Conservation (phyloP, 192 early-diverging fungal genomes). For the Backusella luteola region DNA sequence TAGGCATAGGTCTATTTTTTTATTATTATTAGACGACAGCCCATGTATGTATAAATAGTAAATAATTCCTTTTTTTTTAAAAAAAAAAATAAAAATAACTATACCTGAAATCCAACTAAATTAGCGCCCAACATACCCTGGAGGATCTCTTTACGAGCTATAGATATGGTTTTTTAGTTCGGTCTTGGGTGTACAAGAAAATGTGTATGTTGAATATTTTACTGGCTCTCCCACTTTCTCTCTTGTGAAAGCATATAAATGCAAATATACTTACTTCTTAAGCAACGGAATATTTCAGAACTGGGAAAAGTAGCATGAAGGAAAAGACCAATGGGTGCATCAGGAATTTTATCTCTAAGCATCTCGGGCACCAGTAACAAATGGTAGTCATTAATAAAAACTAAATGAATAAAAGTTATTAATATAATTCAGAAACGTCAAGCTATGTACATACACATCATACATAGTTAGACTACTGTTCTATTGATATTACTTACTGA, state of each 20-base stretch:
- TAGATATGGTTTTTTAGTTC: not conserved
- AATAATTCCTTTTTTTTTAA: not conserved
- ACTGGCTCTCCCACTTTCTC: too few relatives aligned
- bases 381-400: constrained; percentile 99
- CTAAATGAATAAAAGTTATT: constrained; percentile 36
- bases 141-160: constrained; percentile 78
- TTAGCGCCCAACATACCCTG: constrained; percentile 88
- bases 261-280: constrained; percentile 56
- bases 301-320: constrained; percentile 96
- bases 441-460: not conserved
- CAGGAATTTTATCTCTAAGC: constrained; percentile 78
- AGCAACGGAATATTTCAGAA: constrained; percentile 93
- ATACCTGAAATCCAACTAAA: constrained; percentile 90
- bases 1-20: constrained; percentile 80
- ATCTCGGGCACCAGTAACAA: constrained; percentile 88
- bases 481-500: constrained; percentile 51
- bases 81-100: too few relatives aligned
- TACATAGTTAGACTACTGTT: not conserved
- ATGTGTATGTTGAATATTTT: too few relatives aligned
- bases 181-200: not conserved
- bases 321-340: constrained; percentile 91
- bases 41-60: not conserved
- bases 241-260: too few relatives aligned
- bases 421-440: too few relatives aligned
- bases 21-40: not conserved